Conservation (phyloP, 2,329 filamentous ascomycete species). For the Epichloe scottii region DNA sequence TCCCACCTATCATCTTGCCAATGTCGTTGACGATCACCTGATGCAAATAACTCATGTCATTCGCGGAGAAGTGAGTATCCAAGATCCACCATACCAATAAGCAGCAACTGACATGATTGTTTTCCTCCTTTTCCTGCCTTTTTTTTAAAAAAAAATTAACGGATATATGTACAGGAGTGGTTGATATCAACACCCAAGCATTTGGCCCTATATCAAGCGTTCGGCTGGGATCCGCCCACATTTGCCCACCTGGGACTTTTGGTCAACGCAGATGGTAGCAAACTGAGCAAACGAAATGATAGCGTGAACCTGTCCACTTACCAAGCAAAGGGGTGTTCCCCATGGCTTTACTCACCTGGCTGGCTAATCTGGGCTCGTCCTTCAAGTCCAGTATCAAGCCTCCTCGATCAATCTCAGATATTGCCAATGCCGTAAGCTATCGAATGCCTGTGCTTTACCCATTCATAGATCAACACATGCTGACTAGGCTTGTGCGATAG, state of each 20-base stretch:
- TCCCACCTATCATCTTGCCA: constrained; percentile 94
- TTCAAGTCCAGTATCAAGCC: constrained; percentile 16
- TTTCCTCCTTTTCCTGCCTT: too few relatives aligned
- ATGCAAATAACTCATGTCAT: constrained; percentile 97
- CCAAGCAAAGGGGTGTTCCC: constrained; percentile 34
- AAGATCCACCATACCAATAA: background rate
- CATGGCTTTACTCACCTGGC: constrained; percentile 58
- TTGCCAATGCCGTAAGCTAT: constrained; percentile 51
- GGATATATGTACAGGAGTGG: constrained; percentile 55
- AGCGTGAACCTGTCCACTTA: constrained; percentile 39
- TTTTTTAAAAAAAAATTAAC: too few relatives aligned
- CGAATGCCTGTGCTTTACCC: too few relatives aligned
- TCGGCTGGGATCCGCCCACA: constrained; percentile 59
- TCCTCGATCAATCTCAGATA: constrained; percentile 45
- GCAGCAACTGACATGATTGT: background rate
- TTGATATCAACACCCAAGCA: constrained; percentile 80
- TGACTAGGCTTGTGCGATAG: constrained; percentile 25
- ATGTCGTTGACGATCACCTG: constrained; percentile 88
- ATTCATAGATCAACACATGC: background rate
- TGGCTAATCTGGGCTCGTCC: constrained; percentile 50
- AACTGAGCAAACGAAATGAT: constrained; percentile 73
- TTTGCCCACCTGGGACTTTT: constrained; percentile 75
- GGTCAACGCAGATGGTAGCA: constrained; percentile 54
- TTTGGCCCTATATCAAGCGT: constrained; percentile 59
- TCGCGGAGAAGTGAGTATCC: constrained; percentile 54